A percentile compares a stretch with the other conserved stretches of the same genome.
Conservation (phyloP, 192 early-diverging fungal genomes). For the Dissophora globulifera region DNA sequence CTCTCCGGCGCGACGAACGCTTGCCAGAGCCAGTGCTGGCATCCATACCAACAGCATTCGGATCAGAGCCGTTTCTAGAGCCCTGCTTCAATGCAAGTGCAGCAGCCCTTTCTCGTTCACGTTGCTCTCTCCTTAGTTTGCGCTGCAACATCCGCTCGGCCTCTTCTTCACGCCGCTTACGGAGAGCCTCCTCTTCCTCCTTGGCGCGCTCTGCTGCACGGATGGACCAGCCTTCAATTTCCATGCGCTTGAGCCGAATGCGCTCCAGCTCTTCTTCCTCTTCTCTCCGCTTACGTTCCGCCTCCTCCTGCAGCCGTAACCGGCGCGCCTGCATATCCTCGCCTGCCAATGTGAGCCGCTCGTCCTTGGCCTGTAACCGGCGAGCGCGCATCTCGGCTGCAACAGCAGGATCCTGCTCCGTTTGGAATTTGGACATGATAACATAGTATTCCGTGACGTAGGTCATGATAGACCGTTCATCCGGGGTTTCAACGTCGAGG, state of each 20-base stretch:
- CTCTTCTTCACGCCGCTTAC: constrained; percentile 41
- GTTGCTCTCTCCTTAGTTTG: constrained; percentile 39
- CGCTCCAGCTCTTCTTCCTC: constrained; percentile 50
- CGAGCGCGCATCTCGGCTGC: constrained; percentile 16
- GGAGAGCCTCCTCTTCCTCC: constrained; percentile 48
- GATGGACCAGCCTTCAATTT: constrained; percentile 52
- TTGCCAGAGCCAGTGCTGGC: too few species aligned
- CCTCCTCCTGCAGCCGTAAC: constrained; percentile 27
- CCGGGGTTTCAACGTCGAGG: constrained; percentile 60
- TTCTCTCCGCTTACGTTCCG: constrained; percentile 19
- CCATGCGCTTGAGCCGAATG: constrained; percentile 40
- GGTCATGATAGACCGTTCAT: constrained; percentile 64
- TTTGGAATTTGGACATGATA: constrained; percentile 59
- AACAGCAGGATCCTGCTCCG: constrained; percentile 38
- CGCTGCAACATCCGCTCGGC: constrained; percentile 37
- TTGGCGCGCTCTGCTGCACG: constrained; percentile 41
- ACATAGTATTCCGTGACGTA: constrained; percentile 62
- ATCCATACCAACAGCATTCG: too few species aligned
- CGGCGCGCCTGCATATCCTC: constrained; percentile 32
- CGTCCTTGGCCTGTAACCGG: constrained; percentile 31
- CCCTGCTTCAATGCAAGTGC: neutral
- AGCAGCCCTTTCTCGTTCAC: constrained; percentile 16
- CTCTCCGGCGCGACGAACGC: too few species aligned
- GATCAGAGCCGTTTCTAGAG: too few species aligned
- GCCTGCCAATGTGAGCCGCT: constrained; percentile 39